Evolutionary conservation across 495 filamentous ascomycete genomes (phyloP).

Genomic region (Corynascus novoguineensis): DNA sequence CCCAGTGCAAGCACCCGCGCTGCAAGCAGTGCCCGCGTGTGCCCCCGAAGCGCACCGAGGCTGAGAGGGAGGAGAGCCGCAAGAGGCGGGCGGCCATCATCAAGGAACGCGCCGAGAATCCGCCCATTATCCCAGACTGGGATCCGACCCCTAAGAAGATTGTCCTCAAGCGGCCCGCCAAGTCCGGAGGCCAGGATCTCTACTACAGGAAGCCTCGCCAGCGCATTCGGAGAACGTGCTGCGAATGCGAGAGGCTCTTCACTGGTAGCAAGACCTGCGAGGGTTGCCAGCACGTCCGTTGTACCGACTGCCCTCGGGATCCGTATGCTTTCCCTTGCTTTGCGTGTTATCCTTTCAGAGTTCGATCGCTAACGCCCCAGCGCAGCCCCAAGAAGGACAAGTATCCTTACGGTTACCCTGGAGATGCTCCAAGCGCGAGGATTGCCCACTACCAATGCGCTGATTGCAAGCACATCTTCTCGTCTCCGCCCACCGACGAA

Average conservation of each 20-base stretch:
- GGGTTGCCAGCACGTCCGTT: conserved; percentile 68
- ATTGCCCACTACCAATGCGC: conserved; percentile 57
- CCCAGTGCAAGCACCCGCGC: conserved; percentile 64
- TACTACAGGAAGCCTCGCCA: conserved; percentile 61
- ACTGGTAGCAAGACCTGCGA: conserved; percentile 48
- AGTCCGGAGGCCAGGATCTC: conserved; percentile 62
- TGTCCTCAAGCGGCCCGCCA: conserved; percentile 56
- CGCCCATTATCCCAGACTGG: conserved; percentile 45
- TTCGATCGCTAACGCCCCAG: conserved; percentile 24
- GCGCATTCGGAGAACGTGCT: conserved; percentile 69
- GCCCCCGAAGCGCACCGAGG: conserved; percentile 51
- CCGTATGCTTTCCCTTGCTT: conserved; percentile 55
- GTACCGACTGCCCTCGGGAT: conserved; percentile 74
- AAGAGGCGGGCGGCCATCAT: conserved; percentile 39
- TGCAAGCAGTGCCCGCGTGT: conserved; percentile 77
- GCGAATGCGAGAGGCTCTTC: conserved; percentile 66
- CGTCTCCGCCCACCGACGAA: conserved; percentile 37
- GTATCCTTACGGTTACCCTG: conserved; percentile 72
- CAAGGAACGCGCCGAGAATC: conserved; percentile 46
- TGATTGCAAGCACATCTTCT: conserved; percentile 54
- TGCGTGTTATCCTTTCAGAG: neutral
- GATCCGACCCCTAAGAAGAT: conserved; percentile 38
- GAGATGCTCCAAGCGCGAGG: conserved; percentile 51
- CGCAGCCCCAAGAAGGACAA: conserved; percentile 62
- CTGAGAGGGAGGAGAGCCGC: conserved; percentile 45